Percentiles rank a stretch among this genome's conserved stretches.
Conservation (phyloP, 805 yeast species). For the Torulaspora gathmanii region DNA sequence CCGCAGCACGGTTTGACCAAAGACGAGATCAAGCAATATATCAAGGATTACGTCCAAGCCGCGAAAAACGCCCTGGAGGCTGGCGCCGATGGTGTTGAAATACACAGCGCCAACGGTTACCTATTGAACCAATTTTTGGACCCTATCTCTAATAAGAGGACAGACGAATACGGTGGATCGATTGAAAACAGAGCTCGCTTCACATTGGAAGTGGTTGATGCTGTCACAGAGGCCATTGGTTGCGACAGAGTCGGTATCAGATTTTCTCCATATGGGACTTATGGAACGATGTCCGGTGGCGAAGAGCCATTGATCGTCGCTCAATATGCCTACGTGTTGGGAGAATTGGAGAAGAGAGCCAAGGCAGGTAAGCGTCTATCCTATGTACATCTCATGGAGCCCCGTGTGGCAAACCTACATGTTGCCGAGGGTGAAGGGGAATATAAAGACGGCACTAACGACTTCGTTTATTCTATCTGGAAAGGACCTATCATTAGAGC, state of each 20-base stretch:
- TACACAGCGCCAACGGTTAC: conserved; percentile 66
- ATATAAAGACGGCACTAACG: conserved; percentile 33
- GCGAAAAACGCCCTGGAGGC: conserved; percentile 38
- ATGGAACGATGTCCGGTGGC: conserved; percentile 39
- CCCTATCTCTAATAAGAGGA: conserved; percentile 40
- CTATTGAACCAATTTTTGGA: conserved; percentile 52
- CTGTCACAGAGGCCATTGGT: conserved; percentile 48
- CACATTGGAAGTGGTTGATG: conserved; percentile 46
- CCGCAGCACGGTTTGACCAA: conserved; percentile 30
- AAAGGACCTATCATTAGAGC: conserved; percentile 43
- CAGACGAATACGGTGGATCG: conserved; percentile 52
- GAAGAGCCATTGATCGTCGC: conserved; percentile 36
- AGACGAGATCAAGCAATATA: conserved; percentile 39
- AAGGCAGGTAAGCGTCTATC: conserved; percentile 39
- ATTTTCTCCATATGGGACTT: conserved; percentile 44
- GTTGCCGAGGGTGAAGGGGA: conserved; percentile 23
- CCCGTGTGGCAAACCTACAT: conserved; percentile 36
- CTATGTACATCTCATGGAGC: conserved; percentile 44
- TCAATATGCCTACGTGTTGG: conserved; percentile 40
- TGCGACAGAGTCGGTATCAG: conserved; percentile 45
- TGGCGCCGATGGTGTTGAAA: conserved; percentile 55
- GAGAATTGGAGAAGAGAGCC: conserved; percentile 40
- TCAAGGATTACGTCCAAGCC: conserved; percentile 41
- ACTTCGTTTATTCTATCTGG: conserved; percentile 42
- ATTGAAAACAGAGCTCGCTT: conserved; percentile 46